phyloP scores from a whole-genome alignment of 176 grass and related monocot genomes.

The Canna indica region DNA sequence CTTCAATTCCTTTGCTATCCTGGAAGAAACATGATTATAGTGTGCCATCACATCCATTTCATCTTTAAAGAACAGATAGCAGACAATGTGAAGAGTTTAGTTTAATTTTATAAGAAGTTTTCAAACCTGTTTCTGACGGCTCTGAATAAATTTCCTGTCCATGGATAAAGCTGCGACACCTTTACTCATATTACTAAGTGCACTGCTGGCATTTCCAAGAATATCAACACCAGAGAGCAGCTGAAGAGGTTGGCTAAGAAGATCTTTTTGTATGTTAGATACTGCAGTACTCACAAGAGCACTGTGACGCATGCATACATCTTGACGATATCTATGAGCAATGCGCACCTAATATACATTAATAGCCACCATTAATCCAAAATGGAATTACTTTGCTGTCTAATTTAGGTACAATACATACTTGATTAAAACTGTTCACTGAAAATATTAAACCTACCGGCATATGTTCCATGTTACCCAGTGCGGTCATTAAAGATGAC shows the following conservation, averaged over 20 bases:
- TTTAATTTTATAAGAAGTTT: background rate
- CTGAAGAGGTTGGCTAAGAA: conserved; percentile 93
- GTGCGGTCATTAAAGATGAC: conserved; percentile 96
- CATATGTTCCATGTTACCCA: conserved; percentile 99
- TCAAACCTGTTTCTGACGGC: conserved; percentile 67
- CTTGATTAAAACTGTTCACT: background rate
- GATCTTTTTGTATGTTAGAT: conserved; percentile 89
- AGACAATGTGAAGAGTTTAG: background rate
- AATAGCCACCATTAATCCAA: background rate
- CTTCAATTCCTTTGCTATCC: conserved; percentile 99
- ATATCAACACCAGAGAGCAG: conserved; percentile 97
- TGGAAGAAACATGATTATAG: conserved; percentile 25
- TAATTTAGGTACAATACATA: background rate
- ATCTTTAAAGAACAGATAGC: background rate
- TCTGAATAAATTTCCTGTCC: conserved; percentile 99
- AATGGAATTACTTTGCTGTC: background rate
- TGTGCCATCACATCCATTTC: conserved; percentile 1
- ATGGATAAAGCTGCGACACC: conserved; percentile 93
- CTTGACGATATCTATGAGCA: conserved; percentile 68
- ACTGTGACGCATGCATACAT: conserved; percentile 93
- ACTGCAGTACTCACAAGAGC: conserved; percentile 56
- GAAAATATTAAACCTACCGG: conserved; percentile 36
- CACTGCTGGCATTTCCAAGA: conserved; percentile 98
- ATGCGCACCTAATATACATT: conserved; percentile 55
- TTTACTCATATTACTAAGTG: conserved; percentile 99